Evolutionary conservation across 768 basidiomycete species (phyloP).

Genomic region (Russula brevipes): DNA sequence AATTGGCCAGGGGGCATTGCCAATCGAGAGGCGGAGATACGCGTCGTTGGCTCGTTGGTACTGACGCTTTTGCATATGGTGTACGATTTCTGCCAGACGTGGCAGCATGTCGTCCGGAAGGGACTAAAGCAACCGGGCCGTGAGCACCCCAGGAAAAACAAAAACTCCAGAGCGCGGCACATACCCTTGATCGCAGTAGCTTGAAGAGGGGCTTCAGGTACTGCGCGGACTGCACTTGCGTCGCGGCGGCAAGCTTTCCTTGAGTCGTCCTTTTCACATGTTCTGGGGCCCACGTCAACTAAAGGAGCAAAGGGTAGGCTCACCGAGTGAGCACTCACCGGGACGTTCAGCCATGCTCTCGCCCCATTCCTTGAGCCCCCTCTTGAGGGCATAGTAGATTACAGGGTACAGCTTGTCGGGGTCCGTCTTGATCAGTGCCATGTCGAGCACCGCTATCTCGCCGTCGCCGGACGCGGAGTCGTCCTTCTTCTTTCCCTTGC

Average conservation of each 20-base stretch:
- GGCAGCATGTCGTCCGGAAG: conserved; percentile 80
- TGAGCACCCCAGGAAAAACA: neutral
- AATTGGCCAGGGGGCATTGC: conserved; percentile 99
- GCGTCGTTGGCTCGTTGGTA: conserved; percentile 97
- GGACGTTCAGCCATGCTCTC: conserved; percentile 92
- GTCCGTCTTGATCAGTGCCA: conserved; percentile 79
- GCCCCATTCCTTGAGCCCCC: conserved; percentile 93
- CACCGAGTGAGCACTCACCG: conserved; percentile 44
- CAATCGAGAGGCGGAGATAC: conserved; percentile 94
- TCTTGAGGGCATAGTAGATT: conserved; percentile 93
- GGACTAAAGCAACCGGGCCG: conserved; percentile 39
- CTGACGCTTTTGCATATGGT: conserved; percentile 92
- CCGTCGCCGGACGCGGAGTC: conserved; percentile 34
- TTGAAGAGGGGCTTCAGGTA: conserved; percentile 98
- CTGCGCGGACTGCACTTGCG: conserved; percentile 91
- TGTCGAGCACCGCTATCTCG: conserved; percentile 57
- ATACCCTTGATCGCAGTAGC: conserved; percentile 75
- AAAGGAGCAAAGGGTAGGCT: neutral
- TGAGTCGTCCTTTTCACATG: conserved; percentile 82
- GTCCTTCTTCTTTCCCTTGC: conserved; percentile 62
- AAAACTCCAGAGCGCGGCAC: conserved; percentile 26
- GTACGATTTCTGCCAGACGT: conserved; percentile 88
- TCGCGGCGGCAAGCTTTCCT: conserved; percentile 92
- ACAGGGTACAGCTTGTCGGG: conserved; percentile 94
- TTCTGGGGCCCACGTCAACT: conserved; percentile 42